Evolutionary conservation across 352 stramenopile species (phyloP).

Genomic region (Pythium periplocum): DNA sequence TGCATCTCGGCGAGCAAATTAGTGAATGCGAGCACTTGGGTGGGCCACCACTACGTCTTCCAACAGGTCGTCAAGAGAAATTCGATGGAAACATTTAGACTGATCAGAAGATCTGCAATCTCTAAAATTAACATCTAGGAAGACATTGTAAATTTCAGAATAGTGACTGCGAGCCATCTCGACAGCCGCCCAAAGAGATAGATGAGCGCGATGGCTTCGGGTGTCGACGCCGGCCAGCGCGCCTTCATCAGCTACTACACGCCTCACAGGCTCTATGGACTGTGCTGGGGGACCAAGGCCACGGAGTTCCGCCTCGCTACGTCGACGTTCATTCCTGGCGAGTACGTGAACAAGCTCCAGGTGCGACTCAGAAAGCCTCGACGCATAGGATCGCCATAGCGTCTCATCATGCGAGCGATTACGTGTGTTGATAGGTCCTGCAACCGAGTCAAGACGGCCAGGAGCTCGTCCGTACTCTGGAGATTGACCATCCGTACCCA

Average conservation of each 20-base stretch:
- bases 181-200: background rate
- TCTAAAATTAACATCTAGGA: too few relatives aligned
- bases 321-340: conserved; percentile 75
- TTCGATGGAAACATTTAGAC: too few relatives aligned
- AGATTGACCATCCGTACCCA: conserved; percentile 84
- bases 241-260: conserved; percentile 71
- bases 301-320: conserved; percentile 60
- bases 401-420: too few relatives aligned
- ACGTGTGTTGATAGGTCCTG: conserved; percentile 42
- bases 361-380: conserved; percentile 18
- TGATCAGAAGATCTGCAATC: too few relatives aligned
- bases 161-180: conserved; percentile 1
- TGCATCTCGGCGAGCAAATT: too few relatives aligned
- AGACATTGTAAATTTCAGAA: background rate
- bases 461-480: conserved; percentile 48
- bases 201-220: conserved; percentile 11
- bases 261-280: conserved; percentile 62
- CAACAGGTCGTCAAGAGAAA: too few relatives aligned
- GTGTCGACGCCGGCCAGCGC: conserved; percentile 9
- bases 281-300: conserved; percentile 65
- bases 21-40: too few relatives aligned
- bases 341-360: conserved; percentile 89
- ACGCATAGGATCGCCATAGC: too few relatives aligned
- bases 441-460: conserved; percentile 48
- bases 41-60: too few relatives aligned